Percentiles rank a stretch among this genome's conserved stretches.
phyloP scores from a whole-genome alignment of 352 stramenopile species.

The Globisporangium heterothallicum region DNA sequence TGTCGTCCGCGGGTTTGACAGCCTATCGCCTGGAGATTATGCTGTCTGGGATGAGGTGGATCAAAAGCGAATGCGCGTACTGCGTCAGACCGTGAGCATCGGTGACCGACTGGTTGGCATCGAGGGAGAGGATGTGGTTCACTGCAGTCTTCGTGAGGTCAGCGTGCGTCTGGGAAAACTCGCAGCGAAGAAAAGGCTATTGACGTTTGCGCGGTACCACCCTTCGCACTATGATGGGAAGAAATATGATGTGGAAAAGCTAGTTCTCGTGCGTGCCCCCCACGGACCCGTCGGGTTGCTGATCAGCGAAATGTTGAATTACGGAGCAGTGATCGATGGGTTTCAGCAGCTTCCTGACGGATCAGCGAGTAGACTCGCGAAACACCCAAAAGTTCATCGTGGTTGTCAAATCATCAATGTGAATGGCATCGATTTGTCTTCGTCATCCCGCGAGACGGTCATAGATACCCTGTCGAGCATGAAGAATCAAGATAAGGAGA shows the following conservation, averaged over 20 bases:
- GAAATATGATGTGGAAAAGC: conserved; percentile 48
- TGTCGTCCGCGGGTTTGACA: conserved; percentile 39
- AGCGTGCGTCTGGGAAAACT: conserved; percentile 42
- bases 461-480: conserved; percentile 25
- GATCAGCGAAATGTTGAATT: conserved; percentile 33
- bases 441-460: conserved; percentile 28
- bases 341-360: conserved; percentile 39
- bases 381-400: conserved; percentile 31
- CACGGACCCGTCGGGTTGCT: conserved; percentile 41
- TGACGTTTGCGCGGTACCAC: conserved; percentile 57
- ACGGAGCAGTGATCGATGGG: conserved; percentile 43
- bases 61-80: conserved; percentile 22
- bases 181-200: conserved; percentile 21
- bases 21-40: conserved; percentile 16
- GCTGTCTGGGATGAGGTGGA: conserved; percentile 27
- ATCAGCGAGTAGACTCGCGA: conserved; percentile 27
- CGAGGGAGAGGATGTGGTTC: conserved; percentile 38
- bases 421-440: conserved; percentile 45
- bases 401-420: conserved; percentile 53
- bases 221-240: conserved; percentile 16
- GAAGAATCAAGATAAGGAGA: conserved; percentile 45
- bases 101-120: conserved; percentile 50
- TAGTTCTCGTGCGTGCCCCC: conserved; percentile 32
- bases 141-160: conserved; percentile 35
- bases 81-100: conserved; percentile 27